Evolutionary conservation across 1,284 basidiomycete genomes (phyloP).

Genomic region (Entoloma clypeatum): DNA sequence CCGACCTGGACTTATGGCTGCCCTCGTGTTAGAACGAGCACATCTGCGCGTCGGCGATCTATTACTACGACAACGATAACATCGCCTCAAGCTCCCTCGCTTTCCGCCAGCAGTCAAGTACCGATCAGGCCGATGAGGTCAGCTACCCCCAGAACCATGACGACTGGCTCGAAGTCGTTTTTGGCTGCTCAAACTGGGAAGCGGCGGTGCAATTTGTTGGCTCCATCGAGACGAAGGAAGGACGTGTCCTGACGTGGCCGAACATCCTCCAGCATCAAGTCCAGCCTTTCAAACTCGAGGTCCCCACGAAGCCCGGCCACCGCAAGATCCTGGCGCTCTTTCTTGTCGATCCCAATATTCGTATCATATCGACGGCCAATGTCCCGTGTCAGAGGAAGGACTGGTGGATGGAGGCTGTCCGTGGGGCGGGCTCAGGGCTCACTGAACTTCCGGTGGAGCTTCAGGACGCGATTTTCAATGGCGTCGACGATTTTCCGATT

Average conservation of each 20-base stretch:
- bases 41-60: conserved; percentile 40
- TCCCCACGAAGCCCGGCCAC: conserved; percentile 37
- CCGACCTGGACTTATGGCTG: background rate
- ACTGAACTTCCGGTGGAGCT: conserved; percentile 20
- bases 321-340: conserved; percentile 43
- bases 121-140: conserved; percentile 1
- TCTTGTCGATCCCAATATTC: conserved; percentile 38
- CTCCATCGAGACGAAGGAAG: conserved; percentile 27
- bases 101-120: conserved; percentile 24
- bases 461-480: conserved; percentile 19
- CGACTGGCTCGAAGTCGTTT: conserved; percentile 24
- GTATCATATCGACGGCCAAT: conserved; percentile 32
- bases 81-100: conserved; percentile 23
- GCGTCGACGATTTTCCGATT: conserved; percentile 21
- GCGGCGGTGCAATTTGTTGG: conserved; percentile 29
- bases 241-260: conserved; percentile 37
- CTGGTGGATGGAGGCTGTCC: conserved; percentile 23
- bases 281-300: conserved; percentile 36
- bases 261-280: conserved; percentile 43
- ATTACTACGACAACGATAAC: conserved; percentile 29
- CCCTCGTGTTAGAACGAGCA: conserved; percentile 30
- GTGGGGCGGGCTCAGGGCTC: background rate
- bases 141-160: conserved; percentile 22
- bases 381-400: conserved; percentile 36
- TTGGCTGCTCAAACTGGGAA: conserved; percentile 14